phyloP scores from a whole-genome alignment of 768 basidiomycete genomes.

The Russula sp. region DNA sequence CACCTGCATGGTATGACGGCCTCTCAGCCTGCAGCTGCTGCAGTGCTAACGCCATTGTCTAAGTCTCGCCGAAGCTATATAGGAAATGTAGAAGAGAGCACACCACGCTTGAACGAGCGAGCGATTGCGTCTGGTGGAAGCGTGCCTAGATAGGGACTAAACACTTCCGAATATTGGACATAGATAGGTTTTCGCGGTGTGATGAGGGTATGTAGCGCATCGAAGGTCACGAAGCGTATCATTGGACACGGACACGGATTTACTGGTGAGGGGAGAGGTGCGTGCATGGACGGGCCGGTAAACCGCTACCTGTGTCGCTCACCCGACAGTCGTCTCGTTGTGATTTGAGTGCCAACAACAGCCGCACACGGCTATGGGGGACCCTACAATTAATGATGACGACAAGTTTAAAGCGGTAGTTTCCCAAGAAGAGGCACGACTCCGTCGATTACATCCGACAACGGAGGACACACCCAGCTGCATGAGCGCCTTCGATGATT shows the following conservation, averaged over 20 bases:
- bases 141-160: slow-evolving; percentile 58
- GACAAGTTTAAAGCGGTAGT: slow-evolving; percentile 47
- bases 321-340: background rate
- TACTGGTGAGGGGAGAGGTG: too few species aligned
- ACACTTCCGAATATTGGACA: slow-evolving; percentile 56
- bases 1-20: slow-evolving; percentile 52
- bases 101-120: slow-evolving; percentile 55
- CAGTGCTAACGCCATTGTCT: slow-evolving; percentile 31
- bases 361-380: background rate
- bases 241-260: too few species aligned
- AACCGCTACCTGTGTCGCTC: background rate
- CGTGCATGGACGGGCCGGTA: background rate
- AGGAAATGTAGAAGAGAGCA: slow-evolving; percentile 10
- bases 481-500: slow-evolving; percentile 65
- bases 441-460: slow-evolving; percentile 62
- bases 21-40: slow-evolving; percentile 48
- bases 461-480: slow-evolving; percentile 78
- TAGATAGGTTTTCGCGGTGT: slow-evolving; percentile 61
- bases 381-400: background rate
- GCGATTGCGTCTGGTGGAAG: slow-evolving; percentile 47
- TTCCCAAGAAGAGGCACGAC: slow-evolving; percentile 60
- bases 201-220: slow-evolving; percentile 69
- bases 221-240: slow-evolving; percentile 69
- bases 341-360: background rate
- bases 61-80: background rate